These are phyloP conservation scores for Magnaporthiopsis poae DNA, from an alignment of 2,329 filamentous ascomycete species.

Conservation along the genomic window DNA sequence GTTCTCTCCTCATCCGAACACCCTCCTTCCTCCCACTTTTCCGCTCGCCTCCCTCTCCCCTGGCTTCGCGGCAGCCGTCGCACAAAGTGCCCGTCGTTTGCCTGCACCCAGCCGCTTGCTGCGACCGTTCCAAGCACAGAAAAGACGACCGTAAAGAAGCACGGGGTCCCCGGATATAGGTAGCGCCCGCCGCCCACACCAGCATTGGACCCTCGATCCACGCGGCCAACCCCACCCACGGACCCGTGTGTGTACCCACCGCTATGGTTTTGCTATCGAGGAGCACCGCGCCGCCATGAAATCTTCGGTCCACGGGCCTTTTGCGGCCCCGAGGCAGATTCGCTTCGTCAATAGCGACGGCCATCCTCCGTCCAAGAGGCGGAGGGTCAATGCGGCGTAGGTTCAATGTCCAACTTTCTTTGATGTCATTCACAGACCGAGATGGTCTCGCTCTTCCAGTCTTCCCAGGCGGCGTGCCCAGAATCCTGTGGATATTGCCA, in stretches of 20 bases:
- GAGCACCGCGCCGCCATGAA: constrained; percentile 29
- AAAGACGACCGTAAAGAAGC: not conserved
- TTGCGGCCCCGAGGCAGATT: constrained; percentile 48
- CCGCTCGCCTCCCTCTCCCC: not conserved
- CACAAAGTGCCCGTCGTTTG: too few species aligned
- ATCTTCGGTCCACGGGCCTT: constrained; percentile 31
- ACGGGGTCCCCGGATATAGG: not conserved
- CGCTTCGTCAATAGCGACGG: constrained; percentile 77
- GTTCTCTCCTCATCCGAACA: not conserved
- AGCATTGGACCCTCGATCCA: not conserved
- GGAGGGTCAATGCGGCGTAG: constrained; percentile 70
- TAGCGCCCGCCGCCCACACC: not conserved
- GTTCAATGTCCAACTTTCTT: constrained; percentile 22
- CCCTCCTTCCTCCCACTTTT: not conserved
- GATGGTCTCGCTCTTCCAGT: not conserved
- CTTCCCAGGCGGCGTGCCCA: too few species aligned
- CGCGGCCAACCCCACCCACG: not conserved
- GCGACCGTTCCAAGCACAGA: not conserved
- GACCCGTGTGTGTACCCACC: constrained; percentile 11
- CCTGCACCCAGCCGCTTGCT: too few species aligned
- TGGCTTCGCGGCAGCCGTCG: not conserved
- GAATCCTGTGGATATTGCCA: not conserved
- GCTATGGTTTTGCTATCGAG: constrained; percentile 25
- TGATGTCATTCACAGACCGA: not conserved
- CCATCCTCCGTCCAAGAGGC: constrained; percentile 67